Conservation (phyloP, 257 asterid species). For the Orobanche coerulescens region DNA sequence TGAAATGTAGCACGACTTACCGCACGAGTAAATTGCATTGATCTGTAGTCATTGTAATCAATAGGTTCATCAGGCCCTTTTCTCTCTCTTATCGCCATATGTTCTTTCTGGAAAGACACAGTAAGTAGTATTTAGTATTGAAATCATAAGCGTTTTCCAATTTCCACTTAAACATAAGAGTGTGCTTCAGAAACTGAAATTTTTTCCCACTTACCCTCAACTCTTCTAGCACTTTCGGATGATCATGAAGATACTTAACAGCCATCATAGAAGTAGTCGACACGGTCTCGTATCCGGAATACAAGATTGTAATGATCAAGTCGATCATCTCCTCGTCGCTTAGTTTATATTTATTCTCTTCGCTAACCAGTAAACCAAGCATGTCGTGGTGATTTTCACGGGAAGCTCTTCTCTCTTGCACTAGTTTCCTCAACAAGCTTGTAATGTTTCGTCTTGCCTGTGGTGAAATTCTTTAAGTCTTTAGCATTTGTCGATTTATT, state of each 20-base stretch:
- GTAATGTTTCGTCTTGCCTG: slow-evolving; percentile 84
- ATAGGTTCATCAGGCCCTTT: slow-evolving; percentile 80
- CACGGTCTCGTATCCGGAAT: slow-evolving; percentile 85
- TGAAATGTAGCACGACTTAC: slow-evolving; percentile 28
- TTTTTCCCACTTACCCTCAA: slow-evolving; percentile 50
- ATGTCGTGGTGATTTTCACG: slow-evolving; percentile 46
- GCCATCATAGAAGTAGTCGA: slow-evolving; percentile 98
- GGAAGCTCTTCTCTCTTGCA: slow-evolving; percentile 54
- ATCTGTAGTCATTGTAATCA: slow-evolving; percentile 69
- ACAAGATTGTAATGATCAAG: slow-evolving; percentile 63
- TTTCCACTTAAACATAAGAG: slow-evolving; percentile 8
- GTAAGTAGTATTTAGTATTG: neutral
- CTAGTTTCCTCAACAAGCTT: slow-evolving; percentile 38
- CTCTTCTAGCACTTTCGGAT: slow-evolving; percentile 77
- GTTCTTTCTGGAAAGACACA: slow-evolving; percentile 47
- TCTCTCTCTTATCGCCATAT: slow-evolving; percentile 66
- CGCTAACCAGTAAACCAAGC: slow-evolving; percentile 49
- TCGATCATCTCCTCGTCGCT: slow-evolving; percentile 79
- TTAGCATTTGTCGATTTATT: neutral
- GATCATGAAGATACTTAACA: slow-evolving; percentile 80
- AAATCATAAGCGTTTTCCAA: neutral
- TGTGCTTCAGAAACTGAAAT: neutral
- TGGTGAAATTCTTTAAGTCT: neutral
- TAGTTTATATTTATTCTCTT: slow-evolving; percentile 45
- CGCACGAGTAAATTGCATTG: slow-evolving; percentile 89